Conservation (phyloP, 225 moss, liverwort and hornwort genomes). For the Bryum argenteum region DNA sequence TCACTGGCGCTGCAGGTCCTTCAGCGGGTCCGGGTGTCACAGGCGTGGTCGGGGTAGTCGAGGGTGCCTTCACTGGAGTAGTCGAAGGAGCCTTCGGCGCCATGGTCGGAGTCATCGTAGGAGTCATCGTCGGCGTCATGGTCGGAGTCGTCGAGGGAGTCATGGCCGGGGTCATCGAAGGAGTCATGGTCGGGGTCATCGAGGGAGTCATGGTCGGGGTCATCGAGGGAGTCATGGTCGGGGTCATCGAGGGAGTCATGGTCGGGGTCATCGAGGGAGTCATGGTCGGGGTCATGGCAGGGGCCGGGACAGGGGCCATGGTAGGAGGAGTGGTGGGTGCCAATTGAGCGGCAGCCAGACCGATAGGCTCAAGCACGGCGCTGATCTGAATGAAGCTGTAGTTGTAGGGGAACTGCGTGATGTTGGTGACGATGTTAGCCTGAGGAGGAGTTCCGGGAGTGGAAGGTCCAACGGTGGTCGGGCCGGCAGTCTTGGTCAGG, state of each 20-base stretch:
- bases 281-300: not conserved
- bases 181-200: not conserved
- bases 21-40: too few species aligned
- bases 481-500: conserved; percentile 19
- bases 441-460: conserved; percentile 13
- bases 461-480: conserved; percentile 33
- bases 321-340: conserved; percentile 16
- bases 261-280: not conserved
- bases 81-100: not conserved
- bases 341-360: conserved; percentile 16
- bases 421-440: conserved; percentile 43
- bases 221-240: not conserved
- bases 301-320: not conserved
- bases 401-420: conserved; percentile 61
- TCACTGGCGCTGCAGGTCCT: not conserved
- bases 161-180: not conserved
- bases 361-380: conserved; percentile 17
- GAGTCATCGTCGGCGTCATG: not conserved
- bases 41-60: not conserved
- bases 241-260: not conserved
- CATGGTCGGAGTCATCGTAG: not conserved
- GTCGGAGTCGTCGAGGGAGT: not conserved
- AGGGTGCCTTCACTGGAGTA: not conserved
- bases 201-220: conserved; percentile 6
- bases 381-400: conserved; percentile 47